A percentile compares a stretch with the other conserved stretches of the same genome.
Conservation (phyloP, 2,329 filamentous ascomycete genomes). For the Aaosphaeria pasadenensis region DNA sequence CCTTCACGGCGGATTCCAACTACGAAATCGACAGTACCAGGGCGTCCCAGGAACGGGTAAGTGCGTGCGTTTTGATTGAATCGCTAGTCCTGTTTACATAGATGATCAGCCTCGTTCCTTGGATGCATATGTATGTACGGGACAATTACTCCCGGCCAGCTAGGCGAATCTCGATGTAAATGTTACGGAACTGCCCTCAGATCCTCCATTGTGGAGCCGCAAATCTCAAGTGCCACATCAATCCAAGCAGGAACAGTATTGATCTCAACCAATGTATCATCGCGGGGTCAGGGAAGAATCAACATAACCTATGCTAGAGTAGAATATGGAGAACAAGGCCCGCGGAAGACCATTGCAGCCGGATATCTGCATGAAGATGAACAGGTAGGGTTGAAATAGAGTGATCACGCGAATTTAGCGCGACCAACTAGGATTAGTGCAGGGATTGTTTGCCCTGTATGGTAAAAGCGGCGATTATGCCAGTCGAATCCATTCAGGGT, state of each 20-base stretch:
- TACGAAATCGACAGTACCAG: no score
- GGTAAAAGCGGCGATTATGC: conserved; percentile 17
- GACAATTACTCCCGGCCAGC: no score
- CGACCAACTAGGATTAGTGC: conserved; percentile 15
- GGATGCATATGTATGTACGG: no score
- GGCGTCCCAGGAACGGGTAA: conserved; percentile 9
- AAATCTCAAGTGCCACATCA: conserved; percentile 14
- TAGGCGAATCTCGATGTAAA: no score
- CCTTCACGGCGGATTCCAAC: no score
- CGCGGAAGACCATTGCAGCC: conserved; percentile 10
- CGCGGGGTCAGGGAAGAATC: conserved; percentile 16
- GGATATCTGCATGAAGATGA: conserved; percentile 18
- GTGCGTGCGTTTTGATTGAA: neutral
- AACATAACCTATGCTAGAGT: no score
- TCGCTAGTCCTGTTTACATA: no score
- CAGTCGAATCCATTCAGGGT: neutral
- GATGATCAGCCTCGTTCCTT: no score
- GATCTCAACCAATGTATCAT: conserved; percentile 8
- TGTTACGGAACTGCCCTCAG: no score
- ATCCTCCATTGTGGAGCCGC: conserved; percentile 10
- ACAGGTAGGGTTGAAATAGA: conserved; percentile 28
- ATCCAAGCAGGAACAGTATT: conserved; percentile 4
- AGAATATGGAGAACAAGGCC: conserved; percentile 6
- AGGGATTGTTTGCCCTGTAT: conserved; percentile 5
- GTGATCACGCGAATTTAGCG: conserved; percentile 26